phyloP scores from a whole-genome alignment of 2,329 filamentous ascomycete species.

The Colletotrichum sp. region DNA sequence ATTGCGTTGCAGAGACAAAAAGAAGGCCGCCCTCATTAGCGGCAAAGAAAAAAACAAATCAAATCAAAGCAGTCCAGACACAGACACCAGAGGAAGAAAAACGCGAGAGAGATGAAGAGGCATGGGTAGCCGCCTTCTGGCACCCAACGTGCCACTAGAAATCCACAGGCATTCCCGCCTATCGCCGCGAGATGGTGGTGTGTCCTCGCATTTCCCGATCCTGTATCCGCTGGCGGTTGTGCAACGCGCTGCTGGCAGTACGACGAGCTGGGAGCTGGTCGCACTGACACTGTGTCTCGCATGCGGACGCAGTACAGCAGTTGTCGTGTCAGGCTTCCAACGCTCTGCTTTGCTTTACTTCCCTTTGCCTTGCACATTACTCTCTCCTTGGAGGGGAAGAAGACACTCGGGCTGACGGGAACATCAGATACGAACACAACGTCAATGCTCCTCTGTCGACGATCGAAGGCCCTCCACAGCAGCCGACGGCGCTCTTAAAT shows the following conservation, averaged over 20 bases:
- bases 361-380: slow-evolving; percentile 23
- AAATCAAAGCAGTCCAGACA: not conserved
- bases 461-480: slow-evolving; percentile 57
- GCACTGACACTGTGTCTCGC: slow-evolving; percentile 34
- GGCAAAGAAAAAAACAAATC: not conserved
- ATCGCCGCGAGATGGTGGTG: slow-evolving; percentile 37
- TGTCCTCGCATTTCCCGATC: slow-evolving; percentile 42
- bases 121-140: slow-evolving; percentile 41
- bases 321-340: slow-evolving; percentile 36
- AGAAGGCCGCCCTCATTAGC: not conserved
- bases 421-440: slow-evolving; percentile 60
- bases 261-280: slow-evolving; percentile 35
- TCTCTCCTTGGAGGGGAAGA: not conserved
- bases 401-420: slow-evolving; percentile 27
- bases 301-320: slow-evolving; percentile 41
- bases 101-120: slow-evolving; percentile 2
- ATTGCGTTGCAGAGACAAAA: not conserved
- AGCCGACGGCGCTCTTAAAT: slow-evolving; percentile 54
- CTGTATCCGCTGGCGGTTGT: slow-evolving; percentile 45
- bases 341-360: slow-evolving; percentile 22
- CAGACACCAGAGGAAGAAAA: not conserved
- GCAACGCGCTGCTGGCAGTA: slow-evolving; percentile 51
- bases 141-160: slow-evolving; percentile 39
- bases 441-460: slow-evolving; percentile 56
- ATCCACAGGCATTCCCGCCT: slow-evolving; percentile 31